phyloP scores from a whole-genome alignment of 2,329 filamentous ascomycete genomes.

The Calonectria pseudoturangicola region DNA sequence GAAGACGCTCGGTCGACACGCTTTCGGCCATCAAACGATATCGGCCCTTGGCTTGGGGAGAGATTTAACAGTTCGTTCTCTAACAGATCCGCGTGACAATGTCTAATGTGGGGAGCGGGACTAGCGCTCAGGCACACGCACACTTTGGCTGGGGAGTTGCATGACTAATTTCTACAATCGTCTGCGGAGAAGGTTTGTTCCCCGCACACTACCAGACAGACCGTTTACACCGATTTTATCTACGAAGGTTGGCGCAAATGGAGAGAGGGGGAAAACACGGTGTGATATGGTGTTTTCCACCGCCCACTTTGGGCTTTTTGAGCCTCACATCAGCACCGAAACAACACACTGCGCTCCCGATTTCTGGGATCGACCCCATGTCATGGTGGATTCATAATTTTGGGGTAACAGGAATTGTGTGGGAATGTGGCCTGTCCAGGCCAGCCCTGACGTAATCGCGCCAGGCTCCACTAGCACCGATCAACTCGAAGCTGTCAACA shows the following conservation, averaged over 20 bases:
- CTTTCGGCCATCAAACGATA: not conserved
- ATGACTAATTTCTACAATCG: conserved; percentile 33
- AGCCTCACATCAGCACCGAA: no score
- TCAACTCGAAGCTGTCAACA: not conserved
- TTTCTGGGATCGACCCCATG: not conserved
- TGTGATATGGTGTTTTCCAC: not conserved
- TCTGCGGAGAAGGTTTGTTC: conserved; percentile 25
- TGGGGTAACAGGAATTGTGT: not conserved
- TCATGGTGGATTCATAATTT: conserved; percentile 3
- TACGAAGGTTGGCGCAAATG: not conserved
- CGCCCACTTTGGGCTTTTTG: not conserved
- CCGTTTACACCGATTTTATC: conserved; percentile 12
- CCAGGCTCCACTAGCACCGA: not conserved
- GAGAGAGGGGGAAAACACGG: no score
- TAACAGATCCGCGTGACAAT: conserved; percentile 20
- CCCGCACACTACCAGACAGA: conserved; percentile 25
- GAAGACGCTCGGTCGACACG: not conserved
- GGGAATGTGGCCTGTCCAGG: conserved; percentile 6
- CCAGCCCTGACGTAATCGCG: conserved; percentile 2
- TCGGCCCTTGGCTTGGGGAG: conserved; percentile 20
- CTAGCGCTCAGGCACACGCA: conserved; percentile 16
- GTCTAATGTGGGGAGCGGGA: conserved; percentile 7
- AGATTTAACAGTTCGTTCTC: conserved; percentile 14
- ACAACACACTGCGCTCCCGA: not conserved
- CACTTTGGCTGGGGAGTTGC: conserved; percentile 28